Percentiles rank a stretch among this genome's conserved stretches.
phyloP scores from a whole-genome alignment of 169 alveolate species.

The Plasmodium inui region DNA sequence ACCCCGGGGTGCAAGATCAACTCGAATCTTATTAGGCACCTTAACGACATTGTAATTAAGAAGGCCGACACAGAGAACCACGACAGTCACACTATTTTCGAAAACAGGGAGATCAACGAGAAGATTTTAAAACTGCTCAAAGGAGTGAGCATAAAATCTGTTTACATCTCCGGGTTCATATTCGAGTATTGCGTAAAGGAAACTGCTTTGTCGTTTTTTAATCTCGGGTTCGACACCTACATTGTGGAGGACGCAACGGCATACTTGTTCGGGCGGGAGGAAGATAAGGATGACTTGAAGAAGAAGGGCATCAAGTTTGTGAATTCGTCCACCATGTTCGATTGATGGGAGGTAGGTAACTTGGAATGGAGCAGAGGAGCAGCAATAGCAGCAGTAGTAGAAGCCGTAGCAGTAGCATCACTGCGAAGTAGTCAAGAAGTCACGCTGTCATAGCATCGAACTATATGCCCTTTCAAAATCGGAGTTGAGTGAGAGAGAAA shows the following conservation, averaged over 20 bases:
- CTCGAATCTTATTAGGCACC: slow-evolving; percentile 40
- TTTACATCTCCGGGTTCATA: slow-evolving; percentile 61
- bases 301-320: slow-evolving; percentile 50
- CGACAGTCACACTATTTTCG: slow-evolving; percentile 52
- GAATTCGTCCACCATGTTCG: slow-evolving; percentile 13
- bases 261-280: slow-evolving; percentile 10
- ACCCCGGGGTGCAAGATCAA: slow-evolving; percentile 59
- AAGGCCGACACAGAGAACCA: slow-evolving; percentile 32
- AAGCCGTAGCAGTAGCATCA: not conserved
- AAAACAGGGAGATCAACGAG: slow-evolving; percentile 13
- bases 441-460: not conserved
- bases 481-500: not conserved
- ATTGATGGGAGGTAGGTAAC: not conserved
- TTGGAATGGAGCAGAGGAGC: not conserved
- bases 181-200: slow-evolving; percentile 72
- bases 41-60: slow-evolving; percentile 49
- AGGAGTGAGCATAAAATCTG: slow-evolving; percentile 23
- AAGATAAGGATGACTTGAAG: slow-evolving; percentile 13
- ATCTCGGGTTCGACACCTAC: slow-evolving; percentile 33
- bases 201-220: slow-evolving; percentile 47
- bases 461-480: not conserved
- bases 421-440: not conserved
- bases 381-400: not conserved
- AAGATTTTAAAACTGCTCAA: slow-evolving; percentile 9
- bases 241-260: slow-evolving; percentile 75